phyloP scores from a whole-genome alignment of 768 basidiomycete species.

The Cyclocybe cylindracea region DNA sequence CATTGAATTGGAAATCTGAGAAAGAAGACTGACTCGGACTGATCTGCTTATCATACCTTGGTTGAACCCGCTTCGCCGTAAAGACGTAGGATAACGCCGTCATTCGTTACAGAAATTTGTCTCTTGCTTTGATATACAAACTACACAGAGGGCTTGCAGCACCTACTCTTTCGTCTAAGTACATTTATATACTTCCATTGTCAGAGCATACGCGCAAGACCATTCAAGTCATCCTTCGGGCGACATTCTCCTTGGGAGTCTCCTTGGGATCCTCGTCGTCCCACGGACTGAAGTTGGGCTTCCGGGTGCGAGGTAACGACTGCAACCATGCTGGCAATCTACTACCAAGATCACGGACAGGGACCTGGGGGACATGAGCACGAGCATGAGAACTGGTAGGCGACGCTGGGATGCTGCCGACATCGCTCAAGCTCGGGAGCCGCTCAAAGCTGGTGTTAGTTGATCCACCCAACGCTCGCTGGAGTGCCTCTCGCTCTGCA shows the following conservation, averaged over 20 bases:
- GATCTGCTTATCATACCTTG: too few species aligned
- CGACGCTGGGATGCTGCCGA: constrained; percentile 71
- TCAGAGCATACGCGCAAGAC: too few species aligned
- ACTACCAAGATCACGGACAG: constrained; percentile 28
- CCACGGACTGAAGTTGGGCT: constrained; percentile 82
- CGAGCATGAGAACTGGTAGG: constrained; percentile 53
- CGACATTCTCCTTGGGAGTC: constrained; percentile 5
- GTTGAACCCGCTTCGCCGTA: too few species aligned
- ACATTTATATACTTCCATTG: too few species aligned
- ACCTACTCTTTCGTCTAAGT: constrained; percentile 2
- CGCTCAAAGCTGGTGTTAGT: constrained; percentile 77
- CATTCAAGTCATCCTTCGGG: neutral
- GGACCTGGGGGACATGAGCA: constrained; percentile 24
- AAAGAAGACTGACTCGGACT: too few species aligned
- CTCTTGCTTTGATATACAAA: constrained; percentile 14
- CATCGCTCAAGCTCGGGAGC: constrained; percentile 76
- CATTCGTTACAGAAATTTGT: neutral
- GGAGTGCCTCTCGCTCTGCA: constrained; percentile 82
- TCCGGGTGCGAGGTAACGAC: constrained; percentile 62
- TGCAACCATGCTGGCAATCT: constrained; percentile 69
- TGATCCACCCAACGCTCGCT: constrained; percentile 75
- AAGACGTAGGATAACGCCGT: too few species aligned
- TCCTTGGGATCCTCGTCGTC: constrained; percentile 61
- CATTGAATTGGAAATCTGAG: constrained; percentile 8
- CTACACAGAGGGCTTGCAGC: constrained; percentile 2